These are phyloP conservation scores for Colletotrichum chrysophilum DNA, from an alignment of 2,329 filamentous ascomycete genomes.

Conservation along the genomic window DNA sequence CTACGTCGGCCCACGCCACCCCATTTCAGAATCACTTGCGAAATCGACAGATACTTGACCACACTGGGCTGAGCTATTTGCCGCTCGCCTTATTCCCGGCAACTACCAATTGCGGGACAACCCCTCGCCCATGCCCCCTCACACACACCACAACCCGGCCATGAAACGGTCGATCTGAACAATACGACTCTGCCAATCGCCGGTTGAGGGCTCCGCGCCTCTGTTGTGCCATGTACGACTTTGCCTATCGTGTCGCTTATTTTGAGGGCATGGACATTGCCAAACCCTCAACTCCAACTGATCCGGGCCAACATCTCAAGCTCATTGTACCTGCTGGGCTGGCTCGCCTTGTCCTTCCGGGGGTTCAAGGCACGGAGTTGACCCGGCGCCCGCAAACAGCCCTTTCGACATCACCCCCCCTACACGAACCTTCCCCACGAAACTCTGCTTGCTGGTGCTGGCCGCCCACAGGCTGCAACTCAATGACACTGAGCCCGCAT, in stretches of 20 bases:
- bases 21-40: constrained; percentile 3
- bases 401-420: neutral
- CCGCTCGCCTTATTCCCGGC: neutral
- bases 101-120: neutral
- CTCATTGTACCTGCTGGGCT: neutral
- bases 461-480: neutral
- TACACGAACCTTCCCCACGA: neutral
- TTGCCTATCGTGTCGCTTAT: neutral
- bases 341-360: neutral
- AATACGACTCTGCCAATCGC: neutral
- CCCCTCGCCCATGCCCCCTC: neutral
- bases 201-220: neutral
- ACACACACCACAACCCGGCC: neutral
- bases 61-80: neutral
- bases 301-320: neutral
- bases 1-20: neutral
- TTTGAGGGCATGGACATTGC: neutral
- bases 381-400: neutral
- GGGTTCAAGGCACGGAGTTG: neutral
- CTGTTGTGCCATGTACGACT: neutral
- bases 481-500: neutral
- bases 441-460: neutral
- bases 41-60: neutral
- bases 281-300: neutral
- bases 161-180: neutral